Conservation (phyloP, 495 filamentous ascomycete species). For the Lentithecium fluviatile region DNA sequence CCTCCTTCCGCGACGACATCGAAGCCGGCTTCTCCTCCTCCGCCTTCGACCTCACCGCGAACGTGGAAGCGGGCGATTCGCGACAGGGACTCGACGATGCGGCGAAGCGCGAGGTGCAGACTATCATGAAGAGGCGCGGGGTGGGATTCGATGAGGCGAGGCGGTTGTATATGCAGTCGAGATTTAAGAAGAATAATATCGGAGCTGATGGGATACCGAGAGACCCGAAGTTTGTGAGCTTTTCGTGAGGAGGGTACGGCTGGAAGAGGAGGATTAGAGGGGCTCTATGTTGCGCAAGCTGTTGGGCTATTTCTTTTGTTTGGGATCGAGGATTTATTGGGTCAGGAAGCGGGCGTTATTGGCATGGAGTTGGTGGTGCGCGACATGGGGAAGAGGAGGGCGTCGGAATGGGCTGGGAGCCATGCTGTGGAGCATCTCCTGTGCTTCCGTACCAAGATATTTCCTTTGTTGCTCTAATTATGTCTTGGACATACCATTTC, state of each 20-base stretch:
- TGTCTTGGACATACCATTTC: too few species aligned
- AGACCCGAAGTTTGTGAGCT: slow-evolving; percentile 94
- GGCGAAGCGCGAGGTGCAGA: slow-evolving; percentile 75
- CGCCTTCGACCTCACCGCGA: slow-evolving; percentile 76
- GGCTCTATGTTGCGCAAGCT: too few species aligned
- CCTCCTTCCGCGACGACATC: slow-evolving; percentile 73
- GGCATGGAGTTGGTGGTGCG: too few species aligned
- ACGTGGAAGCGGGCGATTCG: slow-evolving; percentile 72
- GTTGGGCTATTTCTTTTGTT: too few species aligned
- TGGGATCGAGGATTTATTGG: too few species aligned
- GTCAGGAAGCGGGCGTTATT: too few species aligned
- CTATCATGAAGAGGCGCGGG: slow-evolving; percentile 78
- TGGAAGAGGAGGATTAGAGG: too few species aligned
- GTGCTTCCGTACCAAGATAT: too few species aligned
- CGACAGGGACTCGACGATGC: slow-evolving; percentile 75
- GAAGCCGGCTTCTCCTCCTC: slow-evolving; percentile 79
- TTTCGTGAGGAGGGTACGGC: slow-evolving; percentile 62
- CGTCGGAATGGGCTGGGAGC: too few species aligned
- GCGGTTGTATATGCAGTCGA: slow-evolving; percentile 75
- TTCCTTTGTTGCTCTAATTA: too few species aligned
- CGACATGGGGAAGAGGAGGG: too few species aligned
- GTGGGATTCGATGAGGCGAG: slow-evolving; percentile 90
- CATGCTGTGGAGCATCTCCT: too few species aligned
- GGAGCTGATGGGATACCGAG: slow-evolving; percentile 80
- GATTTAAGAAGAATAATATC: slow-evolving; percentile 83